Evolutionary conservation across 2,329 filamentous ascomycete species (phyloP), one percentile per base, ranked within the genome.

Genomic region (Stemphylium beticola): DNA sequence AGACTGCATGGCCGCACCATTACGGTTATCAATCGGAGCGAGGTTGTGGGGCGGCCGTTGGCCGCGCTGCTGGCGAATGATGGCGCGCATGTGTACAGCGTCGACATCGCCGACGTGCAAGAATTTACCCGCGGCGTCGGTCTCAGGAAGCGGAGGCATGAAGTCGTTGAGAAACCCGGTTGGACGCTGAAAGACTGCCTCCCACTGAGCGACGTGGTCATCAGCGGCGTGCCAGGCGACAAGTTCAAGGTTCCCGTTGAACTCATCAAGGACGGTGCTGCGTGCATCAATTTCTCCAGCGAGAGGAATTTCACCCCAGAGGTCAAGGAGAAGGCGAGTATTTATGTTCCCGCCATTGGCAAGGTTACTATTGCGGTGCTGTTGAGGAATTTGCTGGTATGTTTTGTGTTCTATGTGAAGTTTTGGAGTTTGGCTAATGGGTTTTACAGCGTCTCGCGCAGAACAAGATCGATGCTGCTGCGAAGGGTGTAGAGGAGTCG

Each of bases 211-310:
- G 95, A 99, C 74, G 93, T 98, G 15, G 89, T 99, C 58, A 96
- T 99, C 68, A 90, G 90, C 49, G 95, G 95, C 62, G 95, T 99
- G 2, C 95, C 95, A 0, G 86, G 87, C 20, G 90, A 96, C 60
- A 85, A 83, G 57, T 99, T 89, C 84, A 97, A 98, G 81, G 90
- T 99, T 22, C 91, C 93, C 5, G 89, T 88, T 3, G 85, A 91
- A 46, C 80, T 95, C 58, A 82, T 99, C 68, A 86, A 92, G 41
- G 91, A 96, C 52, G 95, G 95, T 42, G 93, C 91, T 26, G 91
- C 96, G n/a, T 99, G 95, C 82, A 93, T 99, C 80, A 99, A 99
- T 79, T 98, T 99, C 76, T 96, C 92, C 7, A 96, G 91, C 46
- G 92, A 90, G 77, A 91, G 93, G 81, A 98, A 99, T 79, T 98